phyloP scores from a whole-genome alignment of 768 basidiomycete species.

The Mycena floridula region DNA sequence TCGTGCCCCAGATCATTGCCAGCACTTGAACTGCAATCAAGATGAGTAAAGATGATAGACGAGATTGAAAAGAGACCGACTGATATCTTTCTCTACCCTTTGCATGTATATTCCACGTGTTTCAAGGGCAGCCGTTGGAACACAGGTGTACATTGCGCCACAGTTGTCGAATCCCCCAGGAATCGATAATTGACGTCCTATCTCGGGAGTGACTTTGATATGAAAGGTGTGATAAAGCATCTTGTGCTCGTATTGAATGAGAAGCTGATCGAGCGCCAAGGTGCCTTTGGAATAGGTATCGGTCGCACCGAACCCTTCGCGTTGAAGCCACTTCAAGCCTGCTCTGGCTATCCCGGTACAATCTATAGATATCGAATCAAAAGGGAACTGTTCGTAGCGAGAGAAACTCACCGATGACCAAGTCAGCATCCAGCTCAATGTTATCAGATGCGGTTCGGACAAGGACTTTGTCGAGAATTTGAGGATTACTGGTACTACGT shows the following conservation, averaged over 20 bases:
- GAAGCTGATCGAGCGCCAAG: conserved; percentile 12
- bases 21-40: neutral
- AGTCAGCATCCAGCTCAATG: conserved; percentile 7
- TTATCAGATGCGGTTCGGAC: conserved; percentile 9
- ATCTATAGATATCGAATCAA: too few relatives aligned
- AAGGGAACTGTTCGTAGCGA: too few relatives aligned
- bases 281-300: conserved; percentile 2
- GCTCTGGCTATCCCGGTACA: conserved; percentile 22
- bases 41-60: neutral
- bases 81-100: too few relatives aligned
- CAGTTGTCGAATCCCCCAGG: conserved; percentile 10
- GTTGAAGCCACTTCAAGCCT: conserved; percentile 20
- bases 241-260: conserved; percentile 18
- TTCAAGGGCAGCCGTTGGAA: neutral
- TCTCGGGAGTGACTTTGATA: conserved; percentile 7
- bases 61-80: neutral
- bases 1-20: neutral
- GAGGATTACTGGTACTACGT: conserved; percentile 8
- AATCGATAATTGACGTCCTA: conserved; percentile 11
- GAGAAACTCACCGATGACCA: conserved; percentile 12
- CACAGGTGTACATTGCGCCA: conserved; percentile 8
- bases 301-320: conserved; percentile 13
- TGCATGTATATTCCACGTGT: too few relatives aligned
- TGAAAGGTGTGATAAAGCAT: conserved; percentile 14
- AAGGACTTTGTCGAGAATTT: conserved; percentile 10